Evolutionary conservation across 1,284 basidiomycete genomes (phyloP), one percentile per base, ranked within the genome.

Genomic region (Pseudozyma thailandica): DNA sequence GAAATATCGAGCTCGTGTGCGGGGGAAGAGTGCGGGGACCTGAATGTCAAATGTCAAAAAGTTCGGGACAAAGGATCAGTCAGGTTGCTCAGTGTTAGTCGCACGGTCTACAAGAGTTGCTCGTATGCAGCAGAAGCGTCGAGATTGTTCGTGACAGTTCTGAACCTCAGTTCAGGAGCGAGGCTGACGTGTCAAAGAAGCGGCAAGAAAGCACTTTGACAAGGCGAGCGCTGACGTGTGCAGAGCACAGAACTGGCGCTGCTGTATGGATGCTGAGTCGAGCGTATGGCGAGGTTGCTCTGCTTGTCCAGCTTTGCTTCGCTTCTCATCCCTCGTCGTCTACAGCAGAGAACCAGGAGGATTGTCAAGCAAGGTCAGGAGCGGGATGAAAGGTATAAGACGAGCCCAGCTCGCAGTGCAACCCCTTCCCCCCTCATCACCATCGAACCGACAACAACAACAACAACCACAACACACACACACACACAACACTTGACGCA

Each of bases 351-450:
- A 10, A 33, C n/a, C 31, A 33, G 31, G 31, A 33, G 4, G 12
- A 33, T 33, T 13, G 4, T 7, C n/a, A 16, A 33, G 31, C 4
- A 3, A 4, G 12, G 3, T 41, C n/a, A n/a, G n/a, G n/a, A n/a
- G n/a, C n/a, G n/a, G n/a, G n/a, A n/a, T n/a, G n/a, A 52, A 52
- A 52, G 39, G 57, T 59, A 59, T 59, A 59, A 57, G 16, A 41
- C 49, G 50, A 42, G 27, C 18, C 18, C 25, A 35, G 6, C 3
- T 26, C 23, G 18, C 18, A 8, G 2, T 4, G 2, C 16, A 27
- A 10, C 28, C 3, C 18, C 18, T 31, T 33, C 33, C 26, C 18
- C 41, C 45, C 16, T 23, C 33, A 3, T 27, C 41, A 27, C 7
- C 50, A 30, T 23, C 20, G n/a, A n/a, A n/a, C n/a, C n/a, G n/a